Evolutionary conservation across 2,329 filamentous ascomycete species (phyloP).

Genomic region (Colletotrichum liaoningense): DNA sequence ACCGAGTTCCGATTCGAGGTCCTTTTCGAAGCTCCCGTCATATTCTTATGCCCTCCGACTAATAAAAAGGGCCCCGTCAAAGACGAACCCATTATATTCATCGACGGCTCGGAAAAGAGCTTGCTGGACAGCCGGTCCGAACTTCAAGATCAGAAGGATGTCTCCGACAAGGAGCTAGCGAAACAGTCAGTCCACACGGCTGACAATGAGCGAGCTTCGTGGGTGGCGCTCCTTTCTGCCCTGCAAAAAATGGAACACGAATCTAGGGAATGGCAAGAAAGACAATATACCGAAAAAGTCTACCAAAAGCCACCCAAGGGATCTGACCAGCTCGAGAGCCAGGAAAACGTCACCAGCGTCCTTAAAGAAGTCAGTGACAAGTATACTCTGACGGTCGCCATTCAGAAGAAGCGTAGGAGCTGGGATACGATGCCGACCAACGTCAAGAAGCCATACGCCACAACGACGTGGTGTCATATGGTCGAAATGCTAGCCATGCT

Average conservation of each 20-base stretch:
- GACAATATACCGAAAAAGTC: constrained; percentile 41
- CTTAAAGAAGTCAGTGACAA: constrained; percentile 34
- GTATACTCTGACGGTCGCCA: constrained; percentile 57
- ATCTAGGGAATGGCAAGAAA: constrained; percentile 59
- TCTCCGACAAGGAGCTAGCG: constrained; percentile 37
- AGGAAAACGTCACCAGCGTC: neutral
- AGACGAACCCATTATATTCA: constrained; percentile 45
- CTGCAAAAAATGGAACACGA: constrained; percentile 62
- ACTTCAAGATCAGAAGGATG: constrained; percentile 7
- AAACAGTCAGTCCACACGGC: constrained; percentile 58
- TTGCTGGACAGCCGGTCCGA: constrained; percentile 47
- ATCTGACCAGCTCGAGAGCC: neutral
- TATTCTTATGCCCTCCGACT: constrained; percentile 58
- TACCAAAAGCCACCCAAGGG: constrained; percentile 12
- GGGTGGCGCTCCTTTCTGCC: constrained; percentile 62
- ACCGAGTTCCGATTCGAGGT: constrained; percentile 62
- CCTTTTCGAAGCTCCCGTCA: constrained; percentile 60
- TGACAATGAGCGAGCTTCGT: constrained; percentile 67
- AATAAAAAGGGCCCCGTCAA: constrained; percentile 52
- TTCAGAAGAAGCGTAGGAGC: constrained; percentile 59
- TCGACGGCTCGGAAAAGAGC: constrained; percentile 53
- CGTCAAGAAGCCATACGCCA: constrained; percentile 62
- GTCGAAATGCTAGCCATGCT: constrained; percentile 65
- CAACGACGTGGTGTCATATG: constrained; percentile 66
- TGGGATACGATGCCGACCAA: constrained; percentile 64